phyloP scores from a whole-genome alignment of 352 stramenopile genomes.

The Globisporangium middletonii region DNA sequence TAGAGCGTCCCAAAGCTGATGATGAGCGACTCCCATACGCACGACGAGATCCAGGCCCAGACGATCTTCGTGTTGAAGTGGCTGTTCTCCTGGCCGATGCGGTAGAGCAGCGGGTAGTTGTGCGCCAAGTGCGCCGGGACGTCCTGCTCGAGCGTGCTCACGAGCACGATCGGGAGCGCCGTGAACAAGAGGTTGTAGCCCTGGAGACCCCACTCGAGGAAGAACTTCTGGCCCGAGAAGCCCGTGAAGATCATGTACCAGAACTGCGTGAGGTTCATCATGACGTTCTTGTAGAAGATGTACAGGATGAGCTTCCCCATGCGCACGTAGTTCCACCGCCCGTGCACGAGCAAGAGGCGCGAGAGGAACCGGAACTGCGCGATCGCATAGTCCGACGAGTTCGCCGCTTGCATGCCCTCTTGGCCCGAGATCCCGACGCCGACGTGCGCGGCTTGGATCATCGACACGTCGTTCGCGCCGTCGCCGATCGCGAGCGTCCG shows the following conservation, averaged over 20 bases:
- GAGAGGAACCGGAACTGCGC: constrained; percentile 92
- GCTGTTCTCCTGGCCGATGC: constrained; percentile 77
- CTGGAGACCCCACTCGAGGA: constrained; percentile 80
- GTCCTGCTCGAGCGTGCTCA: constrained; percentile 85
- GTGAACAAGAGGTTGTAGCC: constrained; percentile 89
- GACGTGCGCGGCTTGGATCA: constrained; percentile 93
- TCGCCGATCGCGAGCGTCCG: constrained; percentile 91
- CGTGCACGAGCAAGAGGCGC: constrained; percentile 89
- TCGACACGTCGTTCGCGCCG: constrained; percentile 95
- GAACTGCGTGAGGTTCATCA: constrained; percentile 93
- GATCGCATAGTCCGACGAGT: constrained; percentile 93
- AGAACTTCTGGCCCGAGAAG: constrained; percentile 87
- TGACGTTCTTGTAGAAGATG: constrained; percentile 96
- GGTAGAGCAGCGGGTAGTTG: constrained; percentile 76
- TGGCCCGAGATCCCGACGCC: constrained; percentile 91
- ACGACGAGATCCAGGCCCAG: constrained; percentile 76
- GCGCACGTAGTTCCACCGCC: constrained; percentile 92
- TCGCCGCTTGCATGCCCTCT: constrained; percentile 93
- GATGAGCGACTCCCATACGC: constrained; percentile 76
- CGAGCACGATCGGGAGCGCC: constrained; percentile 74
- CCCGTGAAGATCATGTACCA: constrained; percentile 92
- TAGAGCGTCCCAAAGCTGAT: constrained; percentile 83
- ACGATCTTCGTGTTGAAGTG: constrained; percentile 85
- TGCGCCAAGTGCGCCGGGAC: constrained; percentile 60
- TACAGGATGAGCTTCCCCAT: constrained; percentile 92